Conservation (phyloP, 139 green algal species). For the Pseudopediastrum boryanum region DNA sequence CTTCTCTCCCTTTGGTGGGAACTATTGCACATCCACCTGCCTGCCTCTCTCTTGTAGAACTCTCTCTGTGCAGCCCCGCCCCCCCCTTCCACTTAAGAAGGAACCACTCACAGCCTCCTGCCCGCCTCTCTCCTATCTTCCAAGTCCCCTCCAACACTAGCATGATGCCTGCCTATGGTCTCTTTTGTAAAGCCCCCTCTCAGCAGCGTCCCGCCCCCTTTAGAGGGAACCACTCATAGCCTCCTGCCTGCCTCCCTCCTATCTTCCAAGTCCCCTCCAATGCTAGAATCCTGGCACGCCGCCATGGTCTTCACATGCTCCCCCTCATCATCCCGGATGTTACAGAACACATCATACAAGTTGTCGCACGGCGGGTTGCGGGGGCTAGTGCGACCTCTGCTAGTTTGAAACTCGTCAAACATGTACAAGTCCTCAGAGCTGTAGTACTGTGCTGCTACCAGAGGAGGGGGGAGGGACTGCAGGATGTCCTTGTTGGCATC, state of each 20-base stretch:
- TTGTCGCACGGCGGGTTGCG: slow-evolving; percentile 48
- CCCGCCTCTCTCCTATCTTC: not conserved
- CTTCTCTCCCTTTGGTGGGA: too few relatives aligned
- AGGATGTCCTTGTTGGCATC: slow-evolving; percentile 65
- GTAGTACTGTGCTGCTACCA: slow-evolving; percentile 95
- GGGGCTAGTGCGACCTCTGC: not conserved
- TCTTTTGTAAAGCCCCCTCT: too few relatives aligned
- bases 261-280: slow-evolving; percentile 23
- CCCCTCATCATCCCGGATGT: slow-evolving; percentile 89
- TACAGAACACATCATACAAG: slow-evolving; percentile 90
- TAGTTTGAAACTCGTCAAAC: slow-evolving; percentile 79
- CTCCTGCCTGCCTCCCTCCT: slow-evolving; percentile 4
- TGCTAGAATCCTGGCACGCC: slow-evolving; percentile 72
- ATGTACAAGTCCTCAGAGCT: slow-evolving; percentile 67
- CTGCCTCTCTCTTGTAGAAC: too few relatives aligned
- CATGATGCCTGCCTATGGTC: too few relatives aligned
- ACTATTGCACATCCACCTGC: too few relatives aligned
- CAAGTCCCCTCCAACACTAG: too few relatives aligned
- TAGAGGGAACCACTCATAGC: too few relatives aligned
- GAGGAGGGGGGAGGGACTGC: slow-evolving; percentile 83
- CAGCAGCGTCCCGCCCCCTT: too few relatives aligned
- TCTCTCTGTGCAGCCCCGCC: too few relatives aligned
- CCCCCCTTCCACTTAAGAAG: too few relatives aligned
- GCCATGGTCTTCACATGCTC: slow-evolving; percentile 96
- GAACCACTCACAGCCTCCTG: too few relatives aligned